phyloP scores from a whole-genome alignment of 495 filamentous ascomycete species.

The Aspergillus avenaceus region DNA sequence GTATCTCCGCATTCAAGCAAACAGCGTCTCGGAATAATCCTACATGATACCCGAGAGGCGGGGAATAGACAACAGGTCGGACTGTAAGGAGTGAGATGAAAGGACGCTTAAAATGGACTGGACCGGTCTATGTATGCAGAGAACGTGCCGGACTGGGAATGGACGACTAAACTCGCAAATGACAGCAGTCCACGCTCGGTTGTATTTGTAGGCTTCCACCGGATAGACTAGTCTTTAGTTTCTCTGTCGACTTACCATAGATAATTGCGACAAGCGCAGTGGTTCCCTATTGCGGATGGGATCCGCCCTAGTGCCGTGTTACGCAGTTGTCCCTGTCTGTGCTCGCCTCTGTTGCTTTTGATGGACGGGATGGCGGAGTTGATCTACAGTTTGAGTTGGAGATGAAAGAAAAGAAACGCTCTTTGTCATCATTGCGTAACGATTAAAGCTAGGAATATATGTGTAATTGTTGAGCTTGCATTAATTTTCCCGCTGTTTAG shows the following conservation, averaged over 20 bases:
- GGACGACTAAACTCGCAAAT: neutral
- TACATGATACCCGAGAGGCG: neutral
- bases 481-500: too few relatives aligned
- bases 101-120: neutral
- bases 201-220: neutral
- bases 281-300: neutral
- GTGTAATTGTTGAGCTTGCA: too few relatives aligned
- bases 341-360: neutral
- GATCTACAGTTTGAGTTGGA: neutral
- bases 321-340: neutral
- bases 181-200: neutral
- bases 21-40: neutral
- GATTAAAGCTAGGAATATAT: too few relatives aligned
- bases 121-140: constrained; percentile 5
- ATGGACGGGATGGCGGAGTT: neutral
- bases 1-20: neutral
- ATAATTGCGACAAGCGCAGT: neutral
- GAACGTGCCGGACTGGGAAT: neutral
- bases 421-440: too few relatives aligned
- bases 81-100: neutral
- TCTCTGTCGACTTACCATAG: neutral
- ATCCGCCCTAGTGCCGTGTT: too few relatives aligned
- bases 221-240: too few relatives aligned
- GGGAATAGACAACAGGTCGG: neutral
- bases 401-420: neutral